Percentiles rank a stretch among this genome's conserved stretches.
phyloP scores from a whole-genome alignment of 2,329 filamentous ascomycete genomes.

The Calonectria pauciramosa region DNA sequence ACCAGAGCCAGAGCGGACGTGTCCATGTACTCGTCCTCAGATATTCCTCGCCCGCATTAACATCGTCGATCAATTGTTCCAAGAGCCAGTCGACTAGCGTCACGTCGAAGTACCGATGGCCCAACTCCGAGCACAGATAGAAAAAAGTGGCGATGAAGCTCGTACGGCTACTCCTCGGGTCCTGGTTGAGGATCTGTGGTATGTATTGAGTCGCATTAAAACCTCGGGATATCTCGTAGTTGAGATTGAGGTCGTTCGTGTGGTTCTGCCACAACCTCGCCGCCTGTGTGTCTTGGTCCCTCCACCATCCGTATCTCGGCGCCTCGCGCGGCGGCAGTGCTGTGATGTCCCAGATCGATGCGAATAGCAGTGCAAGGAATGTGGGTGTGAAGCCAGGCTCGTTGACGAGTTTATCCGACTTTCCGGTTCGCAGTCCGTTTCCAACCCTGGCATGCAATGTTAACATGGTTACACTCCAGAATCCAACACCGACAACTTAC shows the following conservation, averaged over 20 bases:
- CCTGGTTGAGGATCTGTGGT: slow-evolving; percentile 51
- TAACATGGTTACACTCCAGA: slow-evolving; percentile 23
- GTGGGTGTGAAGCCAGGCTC: slow-evolving; percentile 59
- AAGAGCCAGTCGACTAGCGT: slow-evolving; percentile 61
- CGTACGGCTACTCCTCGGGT: slow-evolving; percentile 56
- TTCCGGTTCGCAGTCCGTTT: slow-evolving; percentile 55
- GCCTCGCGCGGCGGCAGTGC: slow-evolving; percentile 52
- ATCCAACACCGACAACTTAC: slow-evolving; percentile 42
- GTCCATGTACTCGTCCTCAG: slow-evolving; percentile 58
- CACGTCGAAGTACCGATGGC: slow-evolving; percentile 56
- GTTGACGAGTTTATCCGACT: slow-evolving; percentile 56
- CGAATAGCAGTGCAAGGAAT: slow-evolving; percentile 60
- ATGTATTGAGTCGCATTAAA: slow-evolving; percentile 51
- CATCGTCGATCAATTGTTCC: slow-evolving; percentile 60
- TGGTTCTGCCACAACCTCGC: slow-evolving; percentile 54
- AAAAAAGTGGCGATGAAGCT: slow-evolving; percentile 63
- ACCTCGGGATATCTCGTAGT: slow-evolving; percentile 53
- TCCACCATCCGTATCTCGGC: slow-evolving; percentile 54
- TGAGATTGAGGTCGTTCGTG: slow-evolving; percentile 51
- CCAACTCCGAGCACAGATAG: slow-evolving; percentile 61
- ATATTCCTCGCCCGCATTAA: slow-evolving; percentile 55
- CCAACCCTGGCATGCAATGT: slow-evolving; percentile 52
- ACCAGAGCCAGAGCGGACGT: slow-evolving; percentile 61
- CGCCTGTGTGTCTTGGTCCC: slow-evolving; percentile 52
- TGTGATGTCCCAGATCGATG: slow-evolving; percentile 58